Conservation (phyloP, 768 basidiomycete genomes). For the Gymnopilus dilepis region DNA sequence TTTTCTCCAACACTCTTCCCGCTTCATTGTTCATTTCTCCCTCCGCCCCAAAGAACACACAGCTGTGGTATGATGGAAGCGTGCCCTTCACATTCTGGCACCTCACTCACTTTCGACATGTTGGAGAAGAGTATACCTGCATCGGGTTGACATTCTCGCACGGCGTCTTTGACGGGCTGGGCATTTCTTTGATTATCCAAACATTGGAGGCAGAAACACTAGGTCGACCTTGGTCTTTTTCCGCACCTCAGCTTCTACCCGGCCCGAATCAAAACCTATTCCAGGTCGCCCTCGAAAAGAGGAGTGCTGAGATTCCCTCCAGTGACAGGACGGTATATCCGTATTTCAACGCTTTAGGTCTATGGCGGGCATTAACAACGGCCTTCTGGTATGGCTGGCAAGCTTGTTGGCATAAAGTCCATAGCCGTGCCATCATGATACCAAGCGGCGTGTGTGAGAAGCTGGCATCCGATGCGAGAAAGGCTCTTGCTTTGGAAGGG, state of each 20-base stretch:
- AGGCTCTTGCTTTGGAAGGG: slow-evolving; percentile 25
- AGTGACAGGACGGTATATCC: slow-evolving; percentile 9
- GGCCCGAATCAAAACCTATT: slow-evolving; percentile 38
- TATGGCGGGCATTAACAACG: slow-evolving; percentile 31
- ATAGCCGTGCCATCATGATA: slow-evolving; percentile 37
- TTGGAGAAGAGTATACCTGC: slow-evolving; percentile 34
- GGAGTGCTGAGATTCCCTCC: background rate
- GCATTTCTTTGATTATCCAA: slow-evolving; percentile 38
- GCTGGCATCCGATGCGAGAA: slow-evolving; percentile 35
- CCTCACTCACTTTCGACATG: slow-evolving; percentile 38
- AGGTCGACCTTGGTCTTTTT: slow-evolving; percentile 37
- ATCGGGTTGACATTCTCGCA: slow-evolving; percentile 46
- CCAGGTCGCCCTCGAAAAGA: slow-evolving; percentile 27
- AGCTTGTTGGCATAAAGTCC: slow-evolving; percentile 38
- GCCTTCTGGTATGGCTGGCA: slow-evolving; percentile 40
- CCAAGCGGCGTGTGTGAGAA: slow-evolving; percentile 31
- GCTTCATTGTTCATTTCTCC: slow-evolving; percentile 37
- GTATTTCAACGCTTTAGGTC: slow-evolving; percentile 33
- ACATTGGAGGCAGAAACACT: slow-evolving; percentile 44
- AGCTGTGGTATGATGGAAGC: slow-evolving; percentile 36
- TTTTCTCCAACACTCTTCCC: slow-evolving; percentile 39
- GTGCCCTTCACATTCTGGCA: slow-evolving; percentile 49
- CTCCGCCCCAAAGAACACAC: slow-evolving; percentile 32
- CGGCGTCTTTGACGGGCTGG: slow-evolving; percentile 45
- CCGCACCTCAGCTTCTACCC: slow-evolving; percentile 33